Evolutionary conservation across 1,284 basidiomycete species (phyloP).

Genomic region (Cryptococcus neoformans): DNA sequence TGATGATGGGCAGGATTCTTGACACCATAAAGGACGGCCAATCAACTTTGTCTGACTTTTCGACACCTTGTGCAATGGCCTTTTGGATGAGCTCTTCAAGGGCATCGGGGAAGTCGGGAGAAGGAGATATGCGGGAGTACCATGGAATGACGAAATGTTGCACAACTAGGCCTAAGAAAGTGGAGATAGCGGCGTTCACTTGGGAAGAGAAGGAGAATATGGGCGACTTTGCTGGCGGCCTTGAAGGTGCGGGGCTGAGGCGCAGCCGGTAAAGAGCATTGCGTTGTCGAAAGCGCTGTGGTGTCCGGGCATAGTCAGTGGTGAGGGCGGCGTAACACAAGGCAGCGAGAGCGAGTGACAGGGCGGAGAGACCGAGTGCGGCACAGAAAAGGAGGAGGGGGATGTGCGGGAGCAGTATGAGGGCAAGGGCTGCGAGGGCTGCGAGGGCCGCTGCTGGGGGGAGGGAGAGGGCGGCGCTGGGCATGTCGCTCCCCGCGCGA

Average conservation of each 20-base stretch:
- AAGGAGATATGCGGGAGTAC: slow-evolving; percentile 79
- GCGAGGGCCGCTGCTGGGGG: slow-evolving; percentile 15
- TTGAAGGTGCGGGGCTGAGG: slow-evolving; percentile 85
- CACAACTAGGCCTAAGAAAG: slow-evolving; percentile 72
- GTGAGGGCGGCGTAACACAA: slow-evolving; percentile 3
- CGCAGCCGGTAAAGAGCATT: slow-evolving; percentile 64
- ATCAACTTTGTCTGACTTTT: slow-evolving; percentile 63
- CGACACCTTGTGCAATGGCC: slow-evolving; percentile 60
- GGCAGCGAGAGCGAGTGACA: slow-evolving; percentile 29
- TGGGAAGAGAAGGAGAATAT: too few relatives aligned
- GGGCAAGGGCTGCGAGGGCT: slow-evolving; percentile 1
- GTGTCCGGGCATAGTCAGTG: neutral
- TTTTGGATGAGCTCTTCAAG: slow-evolving; percentile 73
- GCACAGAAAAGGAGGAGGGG: slow-evolving; percentile 15
- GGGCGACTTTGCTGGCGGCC: slow-evolving; percentile 63
- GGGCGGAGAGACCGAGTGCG: slow-evolving; percentile 7
- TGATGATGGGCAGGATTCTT: slow-evolving; percentile 79
- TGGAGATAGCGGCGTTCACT: slow-evolving; percentile 54
- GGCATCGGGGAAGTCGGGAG: slow-evolving; percentile 79
- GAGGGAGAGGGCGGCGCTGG: neutral
- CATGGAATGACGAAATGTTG: slow-evolving; percentile 79
- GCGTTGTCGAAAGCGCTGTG: slow-evolving; percentile 16
- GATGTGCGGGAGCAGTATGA: neutral
- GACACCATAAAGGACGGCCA: slow-evolving; percentile 73
- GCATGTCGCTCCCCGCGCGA: neutral